Evolutionary conservation across 2,329 filamentous ascomycete genomes (phyloP).

Genomic region (Cryphonectria parasitica): DNA sequence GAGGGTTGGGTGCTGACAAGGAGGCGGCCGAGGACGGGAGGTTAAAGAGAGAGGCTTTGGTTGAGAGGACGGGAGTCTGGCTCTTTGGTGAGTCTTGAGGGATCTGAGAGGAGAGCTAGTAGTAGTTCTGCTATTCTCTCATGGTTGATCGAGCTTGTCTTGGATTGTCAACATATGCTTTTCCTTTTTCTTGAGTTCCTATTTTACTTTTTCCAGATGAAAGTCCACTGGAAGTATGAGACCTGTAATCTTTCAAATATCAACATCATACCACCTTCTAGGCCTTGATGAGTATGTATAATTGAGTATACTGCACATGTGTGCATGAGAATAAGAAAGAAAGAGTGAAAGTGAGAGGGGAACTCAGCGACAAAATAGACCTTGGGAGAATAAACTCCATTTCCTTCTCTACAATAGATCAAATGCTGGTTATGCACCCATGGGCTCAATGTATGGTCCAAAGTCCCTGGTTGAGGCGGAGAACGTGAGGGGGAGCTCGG

Average conservation of each 20-base stretch:
- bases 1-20: conserved; percentile 30
- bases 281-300: not conserved
- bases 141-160: not conserved
- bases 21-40: conserved; percentile 33
- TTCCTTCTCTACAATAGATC: not conserved
- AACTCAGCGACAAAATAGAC: not conserved
- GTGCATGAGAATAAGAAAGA: not conserved
- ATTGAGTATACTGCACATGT: not conserved
- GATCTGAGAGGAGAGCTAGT: not conserved
- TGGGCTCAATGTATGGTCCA: not conserved
- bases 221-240: not conserved
- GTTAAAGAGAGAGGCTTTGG: conserved; percentile 33
- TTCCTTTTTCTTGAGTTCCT: too few species aligned
- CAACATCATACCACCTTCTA: too few species aligned
- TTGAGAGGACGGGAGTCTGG: conserved; percentile 23
- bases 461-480: not conserved
- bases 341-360: not conserved
- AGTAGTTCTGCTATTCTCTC: not conserved
- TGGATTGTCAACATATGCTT: not conserved
- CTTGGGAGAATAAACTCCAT: not conserved
- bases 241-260: not conserved
- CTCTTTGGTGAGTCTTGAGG: conserved; percentile 17
- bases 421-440: not conserved
- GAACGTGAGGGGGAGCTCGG: not conserved
- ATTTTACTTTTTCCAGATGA: not conserved